Evolutionary conservation across 345 rosid genomes (phyloP).

Genomic region (Moricandia moricandioides): DNA sequence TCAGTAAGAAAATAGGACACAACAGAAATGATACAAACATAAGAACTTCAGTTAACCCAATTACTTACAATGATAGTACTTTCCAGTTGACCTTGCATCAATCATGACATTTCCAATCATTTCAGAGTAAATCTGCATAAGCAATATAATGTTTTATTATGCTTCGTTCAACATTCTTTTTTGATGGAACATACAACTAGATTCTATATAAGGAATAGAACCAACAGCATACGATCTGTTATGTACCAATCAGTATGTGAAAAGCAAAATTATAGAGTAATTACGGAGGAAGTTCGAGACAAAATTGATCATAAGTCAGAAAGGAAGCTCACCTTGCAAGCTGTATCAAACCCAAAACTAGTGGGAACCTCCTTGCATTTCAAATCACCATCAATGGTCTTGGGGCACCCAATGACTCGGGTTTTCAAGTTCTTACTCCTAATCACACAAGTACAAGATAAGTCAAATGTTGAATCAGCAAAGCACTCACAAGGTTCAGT

Average conservation of each 20-base stretch:
- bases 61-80: slow-evolving; percentile 92
- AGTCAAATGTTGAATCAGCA: neutral
- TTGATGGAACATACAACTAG: neutral
- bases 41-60: neutral
- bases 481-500: neutral
- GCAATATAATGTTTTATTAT: neutral
- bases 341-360: slow-evolving; percentile 99
- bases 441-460: slow-evolving; percentile 8
- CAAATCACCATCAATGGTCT: slow-evolving; percentile 98
- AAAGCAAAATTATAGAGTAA: neutral
- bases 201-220: neutral
- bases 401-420: slow-evolving; percentile 94
- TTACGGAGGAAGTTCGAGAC: neutral
- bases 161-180: slow-evolving; percentile 1
- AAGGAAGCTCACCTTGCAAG: slow-evolving; percentile 76
- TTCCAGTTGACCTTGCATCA: slow-evolving; percentile 98
- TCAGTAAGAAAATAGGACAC: slow-evolving; percentile 3
- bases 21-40: neutral
- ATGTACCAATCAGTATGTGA: neutral
- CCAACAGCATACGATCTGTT: neutral
- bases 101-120: slow-evolving; percentile 99
- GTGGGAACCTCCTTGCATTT: slow-evolving; percentile 96
- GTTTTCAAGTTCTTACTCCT: slow-evolving; percentile 56
- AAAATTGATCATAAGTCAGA: neutral
- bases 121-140: slow-evolving; percentile 84